These are phyloP conservation scores for Pleurotus tuoliensis DNA, from an alignment of 768 basidiomycete genomes.

Conservation along the genomic window DNA sequence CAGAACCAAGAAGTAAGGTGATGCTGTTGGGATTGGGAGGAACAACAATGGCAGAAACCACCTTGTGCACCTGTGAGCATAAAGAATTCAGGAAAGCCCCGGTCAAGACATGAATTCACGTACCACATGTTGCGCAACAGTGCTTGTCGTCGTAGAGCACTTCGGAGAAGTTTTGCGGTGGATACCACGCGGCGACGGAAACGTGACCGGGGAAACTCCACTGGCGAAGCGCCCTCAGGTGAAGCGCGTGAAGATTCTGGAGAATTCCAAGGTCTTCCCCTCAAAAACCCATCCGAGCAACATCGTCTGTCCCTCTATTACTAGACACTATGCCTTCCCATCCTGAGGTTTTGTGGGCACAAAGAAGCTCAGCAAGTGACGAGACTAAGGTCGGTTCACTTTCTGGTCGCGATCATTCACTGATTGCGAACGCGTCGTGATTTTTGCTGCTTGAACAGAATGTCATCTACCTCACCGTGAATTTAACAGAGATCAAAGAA, in stretches of 20 bases:
- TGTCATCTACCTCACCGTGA: conserved; percentile 79
- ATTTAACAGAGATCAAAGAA: conserved; percentile 69
- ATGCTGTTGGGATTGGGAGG: conserved; percentile 74
- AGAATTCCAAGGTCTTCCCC: conserved; percentile 30
- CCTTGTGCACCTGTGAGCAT: conserved; percentile 66
- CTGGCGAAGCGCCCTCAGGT: neutral
- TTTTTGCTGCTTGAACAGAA: conserved; percentile 51
- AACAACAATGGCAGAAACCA: conserved; percentile 81
- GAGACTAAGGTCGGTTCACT: conserved; percentile 57
- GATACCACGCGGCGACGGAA: too few relatives aligned
- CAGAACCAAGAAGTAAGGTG: conserved; percentile 74
- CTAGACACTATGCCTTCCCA: conserved; percentile 45
- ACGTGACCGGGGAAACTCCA: too few relatives aligned
- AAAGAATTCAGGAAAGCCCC: neutral
- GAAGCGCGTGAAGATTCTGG: conserved; percentile 33
- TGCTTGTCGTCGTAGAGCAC: neutral
- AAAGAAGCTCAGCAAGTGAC: conserved; percentile 69
- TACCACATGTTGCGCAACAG: conserved; percentile 46
- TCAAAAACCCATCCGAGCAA: conserved; percentile 19
- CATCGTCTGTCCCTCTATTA: conserved; percentile 8
- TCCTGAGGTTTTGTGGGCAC: conserved; percentile 94
- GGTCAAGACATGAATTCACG: conserved; percentile 18
- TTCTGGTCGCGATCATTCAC: conserved; percentile 15
- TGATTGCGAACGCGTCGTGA: conserved; percentile 15
- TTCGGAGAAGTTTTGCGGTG: too few relatives aligned